These are phyloP conservation scores for Pythium brachiatum DNA, from an alignment of 352 stramenopile species.

Conservation along the genomic window DNA sequence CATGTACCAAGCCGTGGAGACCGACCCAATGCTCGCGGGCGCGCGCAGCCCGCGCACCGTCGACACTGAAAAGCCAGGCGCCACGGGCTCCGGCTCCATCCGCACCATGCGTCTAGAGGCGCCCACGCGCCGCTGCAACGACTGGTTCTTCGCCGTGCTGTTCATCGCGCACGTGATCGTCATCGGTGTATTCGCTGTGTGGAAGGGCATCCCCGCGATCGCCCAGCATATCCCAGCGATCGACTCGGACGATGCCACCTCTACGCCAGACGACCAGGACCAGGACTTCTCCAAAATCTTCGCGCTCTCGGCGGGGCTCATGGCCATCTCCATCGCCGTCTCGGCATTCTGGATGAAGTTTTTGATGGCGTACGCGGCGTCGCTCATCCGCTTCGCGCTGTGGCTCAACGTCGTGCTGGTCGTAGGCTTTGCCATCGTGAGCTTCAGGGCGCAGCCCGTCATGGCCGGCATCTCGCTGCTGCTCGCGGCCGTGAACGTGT, in stretches of 20 bases:
- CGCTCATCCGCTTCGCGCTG: constrained; percentile 78
- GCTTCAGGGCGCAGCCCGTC: constrained; percentile 63
- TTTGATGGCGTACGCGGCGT: constrained; percentile 66
- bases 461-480: constrained; percentile 55
- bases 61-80: constrained; percentile 15
- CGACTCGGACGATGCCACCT: constrained; percentile 21
- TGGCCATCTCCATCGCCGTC: constrained; percentile 48
- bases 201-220: constrained; percentile 63
- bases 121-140: constrained; percentile 65
- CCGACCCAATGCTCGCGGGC: constrained; percentile 68
- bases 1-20: constrained; percentile 79
- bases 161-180: constrained; percentile 62
- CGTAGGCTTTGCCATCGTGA: constrained; percentile 56
- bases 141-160: constrained; percentile 64
- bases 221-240: constrained; percentile 27
- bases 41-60: constrained; percentile 28
- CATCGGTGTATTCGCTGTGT: constrained; percentile 66
- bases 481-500: constrained; percentile 75
- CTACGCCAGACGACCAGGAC: constrained; percentile 23
- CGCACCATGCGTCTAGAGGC: constrained; percentile 63
- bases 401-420: constrained; percentile 81
- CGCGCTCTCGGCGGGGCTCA: constrained; percentile 47
- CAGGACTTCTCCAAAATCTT: constrained; percentile 51
- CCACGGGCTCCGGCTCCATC: constrained; percentile 43
- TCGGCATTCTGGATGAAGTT: constrained; percentile 77